Evolutionary conservation across 495 filamentous ascomycete species (phyloP).

Genomic region (Jackrogersella minutella): DNA sequence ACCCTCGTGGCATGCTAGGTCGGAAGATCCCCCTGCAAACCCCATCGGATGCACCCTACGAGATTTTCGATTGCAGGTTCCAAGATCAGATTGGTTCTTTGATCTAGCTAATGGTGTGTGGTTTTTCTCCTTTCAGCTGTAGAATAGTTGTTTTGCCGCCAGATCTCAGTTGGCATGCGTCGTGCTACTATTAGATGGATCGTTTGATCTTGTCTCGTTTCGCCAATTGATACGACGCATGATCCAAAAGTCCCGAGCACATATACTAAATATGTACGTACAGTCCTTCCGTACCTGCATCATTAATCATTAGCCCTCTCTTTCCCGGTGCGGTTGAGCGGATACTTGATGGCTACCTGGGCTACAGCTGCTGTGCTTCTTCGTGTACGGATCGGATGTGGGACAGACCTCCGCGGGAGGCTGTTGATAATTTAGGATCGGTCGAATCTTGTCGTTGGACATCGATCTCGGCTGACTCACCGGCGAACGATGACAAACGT

Average conservation of each 20-base stretch:
- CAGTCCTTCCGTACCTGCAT: no score
- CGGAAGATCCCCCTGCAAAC: constrained; percentile 17
- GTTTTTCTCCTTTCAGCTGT: constrained; percentile 35
- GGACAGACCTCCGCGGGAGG: constrained; percentile 15
- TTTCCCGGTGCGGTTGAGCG: constrained; percentile 23
- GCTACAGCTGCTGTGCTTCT: constrained; percentile 3
- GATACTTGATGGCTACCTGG: constrained; percentile 9
- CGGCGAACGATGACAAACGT: constrained; percentile 27
- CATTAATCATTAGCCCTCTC: not conserved
- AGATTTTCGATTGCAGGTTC: not conserved
- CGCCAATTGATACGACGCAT: constrained; percentile 27
- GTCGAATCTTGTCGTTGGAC: not conserved
- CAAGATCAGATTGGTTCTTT: constrained; percentile 26
- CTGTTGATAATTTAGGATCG: constrained; percentile 3
- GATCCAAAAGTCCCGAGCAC: constrained; percentile 15
- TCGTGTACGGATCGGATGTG: constrained; percentile 16
- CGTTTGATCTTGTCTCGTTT: constrained; percentile 26
- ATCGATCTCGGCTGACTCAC: constrained; percentile 23
- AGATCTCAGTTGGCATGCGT: constrained; percentile 28
- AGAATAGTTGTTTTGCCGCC: constrained; percentile 22
- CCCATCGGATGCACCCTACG: not conserved
- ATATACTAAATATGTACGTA: constrained; percentile 15
- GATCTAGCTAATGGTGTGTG: constrained; percentile 1
- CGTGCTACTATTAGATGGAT: constrained; percentile 8
- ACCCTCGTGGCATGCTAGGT: constrained; percentile 28